A percentile compares a stretch with the other conserved stretches of the same genome.
Evolutionary conservation across 805 yeast genomes (phyloP).

Genomic region (Babjeviella inositovora): DNA sequence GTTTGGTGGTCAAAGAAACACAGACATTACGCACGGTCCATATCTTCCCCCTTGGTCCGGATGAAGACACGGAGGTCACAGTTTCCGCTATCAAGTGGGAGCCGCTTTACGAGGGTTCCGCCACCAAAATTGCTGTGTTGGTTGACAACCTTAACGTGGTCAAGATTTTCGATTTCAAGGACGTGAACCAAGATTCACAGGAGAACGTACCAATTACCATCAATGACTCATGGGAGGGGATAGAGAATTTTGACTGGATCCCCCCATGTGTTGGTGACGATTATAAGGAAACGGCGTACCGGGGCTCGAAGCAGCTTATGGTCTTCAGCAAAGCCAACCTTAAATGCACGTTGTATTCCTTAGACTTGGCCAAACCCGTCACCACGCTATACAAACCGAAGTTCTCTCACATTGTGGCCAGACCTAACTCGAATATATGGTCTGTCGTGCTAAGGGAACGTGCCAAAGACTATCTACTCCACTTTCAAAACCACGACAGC

Average conservation of each 20-base stretch:
- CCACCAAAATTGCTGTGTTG: constrained; percentile 1
- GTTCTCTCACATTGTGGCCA: neutral
- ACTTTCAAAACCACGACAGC: neutral
- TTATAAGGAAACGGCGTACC: constrained; percentile 1
- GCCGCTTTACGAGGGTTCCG: no score
- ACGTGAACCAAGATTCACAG: no score
- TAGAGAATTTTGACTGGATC: constrained; percentile 1
- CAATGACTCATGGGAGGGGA: constrained; percentile 1
- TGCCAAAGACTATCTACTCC: neutral
- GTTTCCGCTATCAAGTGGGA: no score
- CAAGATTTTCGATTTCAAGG: neutral
- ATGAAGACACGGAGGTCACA: no score
- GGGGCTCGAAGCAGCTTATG: constrained; percentile 1
- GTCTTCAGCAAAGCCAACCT: constrained; percentile 1
- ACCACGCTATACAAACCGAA: neutral
- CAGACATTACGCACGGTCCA: no score
- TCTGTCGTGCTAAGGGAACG: neutral
- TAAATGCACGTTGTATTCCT: constrained; percentile 1
- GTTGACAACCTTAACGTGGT: constrained; percentile 1
- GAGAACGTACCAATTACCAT: constrained; percentile 1
- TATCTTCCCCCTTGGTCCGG: no score
- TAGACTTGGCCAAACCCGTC: neutral
- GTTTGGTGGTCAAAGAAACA: no score
- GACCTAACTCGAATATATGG: neutral
- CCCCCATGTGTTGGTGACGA: neutral